These are phyloP conservation scores for Lichtheimia corymbifera DNA, from an alignment of 371 early-diverging fungal genomes.

Conservation along the genomic window DNA sequence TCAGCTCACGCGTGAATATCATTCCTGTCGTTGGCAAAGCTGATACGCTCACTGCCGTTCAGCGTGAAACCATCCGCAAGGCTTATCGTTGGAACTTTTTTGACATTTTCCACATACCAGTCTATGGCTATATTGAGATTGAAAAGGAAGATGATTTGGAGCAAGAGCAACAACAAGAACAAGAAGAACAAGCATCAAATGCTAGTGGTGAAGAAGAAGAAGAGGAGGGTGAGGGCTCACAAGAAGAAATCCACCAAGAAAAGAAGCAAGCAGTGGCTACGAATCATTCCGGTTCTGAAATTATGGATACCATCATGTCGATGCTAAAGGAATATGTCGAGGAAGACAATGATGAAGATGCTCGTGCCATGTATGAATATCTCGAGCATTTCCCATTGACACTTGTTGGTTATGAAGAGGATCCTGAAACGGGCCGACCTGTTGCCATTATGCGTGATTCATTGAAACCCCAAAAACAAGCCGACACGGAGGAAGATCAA, in stretches of 20 bases:
- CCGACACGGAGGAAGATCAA: conserved; percentile 60
- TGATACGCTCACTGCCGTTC: conserved; percentile 89
- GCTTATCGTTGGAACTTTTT: conserved; percentile 61
- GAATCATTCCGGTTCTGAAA: background rate
- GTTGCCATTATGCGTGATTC: conserved; percentile 11
- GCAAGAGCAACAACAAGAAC: conserved; percentile 20
- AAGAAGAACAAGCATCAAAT: conserved; percentile 10
- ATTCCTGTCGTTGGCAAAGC: conserved; percentile 98
- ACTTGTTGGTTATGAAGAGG: conserved; percentile 72
- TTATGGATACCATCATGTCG: conserved; percentile 7
- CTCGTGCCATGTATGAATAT: conserved; percentile 35
- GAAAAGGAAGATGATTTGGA: conserved; percentile 59
- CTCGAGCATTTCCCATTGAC: conserved; percentile 65
- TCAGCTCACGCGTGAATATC: conserved; percentile 87
- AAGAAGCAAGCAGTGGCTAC: background rate
- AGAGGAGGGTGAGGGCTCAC: conserved; percentile 17
- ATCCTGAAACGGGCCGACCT: conserved; percentile 33
- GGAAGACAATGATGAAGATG: conserved; percentile 39
- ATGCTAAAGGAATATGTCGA: conserved; percentile 29
- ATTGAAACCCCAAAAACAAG: background rate
- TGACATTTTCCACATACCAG: conserved; percentile 53
- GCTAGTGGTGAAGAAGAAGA: conserved; percentile 20
- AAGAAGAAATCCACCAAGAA: conserved; percentile 6
- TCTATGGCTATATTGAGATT: conserved; percentile 67
- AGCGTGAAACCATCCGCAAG: conserved; percentile 80